Evolutionary conservation across 202 grass and related monocot species (phyloP).

Genomic region (Zoysia matrella): DNA sequence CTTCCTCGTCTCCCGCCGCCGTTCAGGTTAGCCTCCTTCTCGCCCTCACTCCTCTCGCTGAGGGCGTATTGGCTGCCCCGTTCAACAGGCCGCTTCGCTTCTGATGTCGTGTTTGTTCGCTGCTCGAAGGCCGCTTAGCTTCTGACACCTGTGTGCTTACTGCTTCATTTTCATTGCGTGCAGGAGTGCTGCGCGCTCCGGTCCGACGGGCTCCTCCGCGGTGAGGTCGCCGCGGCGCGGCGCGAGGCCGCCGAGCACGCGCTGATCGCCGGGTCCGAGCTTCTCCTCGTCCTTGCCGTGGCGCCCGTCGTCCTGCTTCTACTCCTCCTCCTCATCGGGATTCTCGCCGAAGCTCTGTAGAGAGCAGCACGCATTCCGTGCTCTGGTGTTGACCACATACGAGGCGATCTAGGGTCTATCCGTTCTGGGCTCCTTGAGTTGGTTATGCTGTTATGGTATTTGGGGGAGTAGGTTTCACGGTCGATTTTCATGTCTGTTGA

Average conservation of each 20-base stretch:
- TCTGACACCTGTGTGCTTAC: no score
- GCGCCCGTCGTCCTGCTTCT: slow-evolving; percentile 2
- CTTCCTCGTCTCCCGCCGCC: background rate
- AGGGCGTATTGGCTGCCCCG: background rate
- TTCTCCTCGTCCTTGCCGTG: slow-evolving; percentile 41
- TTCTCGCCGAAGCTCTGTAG: slow-evolving; percentile 28
- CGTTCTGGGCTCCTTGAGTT: slow-evolving; percentile 7
- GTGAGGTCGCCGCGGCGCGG: slow-evolving; percentile 38
- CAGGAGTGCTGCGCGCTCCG: slow-evolving; percentile 23
- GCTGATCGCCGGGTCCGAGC: slow-evolving; percentile 2
- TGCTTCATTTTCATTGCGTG: background rate
- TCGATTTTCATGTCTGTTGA: background rate
- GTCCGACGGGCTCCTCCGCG: slow-evolving; percentile 16
- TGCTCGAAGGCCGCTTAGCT: no score
- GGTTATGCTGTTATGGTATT: background rate
- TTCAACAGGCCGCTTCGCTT: background rate
- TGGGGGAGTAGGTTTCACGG: background rate
- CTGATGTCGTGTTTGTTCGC: background rate
- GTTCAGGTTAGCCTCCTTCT: background rate
- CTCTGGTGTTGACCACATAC: background rate
- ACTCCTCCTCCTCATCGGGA: slow-evolving; percentile 42
- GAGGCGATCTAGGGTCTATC: background rate
- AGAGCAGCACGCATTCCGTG: background rate
- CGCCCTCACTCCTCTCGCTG: background rate
- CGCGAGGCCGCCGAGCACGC: slow-evolving; percentile 28